phyloP scores from a whole-genome alignment of 345 rosid species.

The Ailanthus altissimus region DNA sequence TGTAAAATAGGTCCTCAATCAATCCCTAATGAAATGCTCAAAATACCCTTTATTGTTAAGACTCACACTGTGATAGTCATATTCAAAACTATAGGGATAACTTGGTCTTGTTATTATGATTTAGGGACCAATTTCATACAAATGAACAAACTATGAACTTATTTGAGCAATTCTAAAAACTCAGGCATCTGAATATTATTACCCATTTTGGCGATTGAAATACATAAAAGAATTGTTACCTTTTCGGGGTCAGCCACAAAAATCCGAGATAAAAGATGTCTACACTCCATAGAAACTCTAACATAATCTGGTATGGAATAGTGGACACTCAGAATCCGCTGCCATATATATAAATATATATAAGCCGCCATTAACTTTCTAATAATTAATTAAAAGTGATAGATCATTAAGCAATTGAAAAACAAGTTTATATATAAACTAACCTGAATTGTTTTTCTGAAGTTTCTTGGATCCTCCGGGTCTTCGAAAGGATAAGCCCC shows the following conservation, averaged over 20 bases:
- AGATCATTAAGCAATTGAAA: neutral
- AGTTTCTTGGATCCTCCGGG: slow-evolving; percentile 73
- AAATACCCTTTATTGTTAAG: too few relatives aligned
- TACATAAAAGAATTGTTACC: slow-evolving; percentile 34
- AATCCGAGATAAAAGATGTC: slow-evolving; percentile 74
- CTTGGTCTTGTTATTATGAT: too few relatives aligned
- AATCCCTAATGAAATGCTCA: too few relatives aligned
- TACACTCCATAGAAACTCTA: slow-evolving; percentile 74
- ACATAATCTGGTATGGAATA: slow-evolving; percentile 90
- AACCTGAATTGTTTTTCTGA: slow-evolving; percentile 78
- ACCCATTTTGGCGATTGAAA: too few relatives aligned
- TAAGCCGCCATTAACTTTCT: neutral
- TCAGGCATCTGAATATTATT: too few relatives aligned
- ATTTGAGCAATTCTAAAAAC: too few relatives aligned
- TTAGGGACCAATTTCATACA: too few relatives aligned
- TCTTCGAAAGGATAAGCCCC: slow-evolving; percentile 92
- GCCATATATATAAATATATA: too few relatives aligned
- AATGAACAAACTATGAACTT: too few relatives aligned
- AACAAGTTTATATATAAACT: neutral
- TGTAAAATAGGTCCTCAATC: too few relatives aligned
- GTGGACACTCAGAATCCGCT: slow-evolving; percentile 88
- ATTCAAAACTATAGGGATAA: too few relatives aligned
- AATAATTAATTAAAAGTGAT: neutral
- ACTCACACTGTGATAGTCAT: too few relatives aligned
- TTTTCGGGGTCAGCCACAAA: slow-evolving; percentile 81